Percentiles rank a stretch among this genome's conserved stretches.
Evolutionary conservation across 169 alveolate genomes (phyloP).

Genomic region (Eimeria necatrix): DNA sequence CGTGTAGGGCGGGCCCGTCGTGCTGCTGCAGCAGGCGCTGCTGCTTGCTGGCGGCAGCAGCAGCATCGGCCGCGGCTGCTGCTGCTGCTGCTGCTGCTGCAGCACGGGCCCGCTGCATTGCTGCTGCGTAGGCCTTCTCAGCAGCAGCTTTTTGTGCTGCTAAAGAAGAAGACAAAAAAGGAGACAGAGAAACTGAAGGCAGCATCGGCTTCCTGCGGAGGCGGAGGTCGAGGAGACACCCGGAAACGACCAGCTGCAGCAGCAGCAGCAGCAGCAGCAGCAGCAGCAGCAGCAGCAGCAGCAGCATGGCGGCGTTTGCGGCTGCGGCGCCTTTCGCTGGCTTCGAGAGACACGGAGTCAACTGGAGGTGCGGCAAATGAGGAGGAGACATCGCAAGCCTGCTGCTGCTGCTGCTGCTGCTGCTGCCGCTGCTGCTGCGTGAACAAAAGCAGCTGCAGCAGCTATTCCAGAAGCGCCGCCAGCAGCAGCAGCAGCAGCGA

Average conservation of each 20-base stretch:
- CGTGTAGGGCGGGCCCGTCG: background rate
- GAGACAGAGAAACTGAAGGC: background rate
- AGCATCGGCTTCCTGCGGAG: too few species aligned
- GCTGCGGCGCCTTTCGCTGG: too few species aligned
- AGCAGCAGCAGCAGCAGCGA: too few species aligned
- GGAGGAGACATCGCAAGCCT: background rate
- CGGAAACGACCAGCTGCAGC: background rate
- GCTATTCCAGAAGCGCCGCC: too few species aligned
- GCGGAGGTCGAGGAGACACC: conserved; percentile 1
- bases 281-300: background rate
- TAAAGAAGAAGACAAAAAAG: conserved; percentile 1
- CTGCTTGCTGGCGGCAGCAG: background rate
- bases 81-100: background rate
- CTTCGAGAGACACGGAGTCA: conserved; percentile 4
- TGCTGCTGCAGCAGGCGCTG: conserved; percentile 22
- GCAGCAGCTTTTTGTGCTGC: background rate
- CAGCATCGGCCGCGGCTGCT: background rate
- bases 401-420: too few species aligned
- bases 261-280: background rate
- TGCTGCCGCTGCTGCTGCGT: too few species aligned
- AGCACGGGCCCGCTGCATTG: background rate
- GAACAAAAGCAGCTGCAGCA: too few species aligned
- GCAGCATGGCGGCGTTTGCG: too few species aligned
- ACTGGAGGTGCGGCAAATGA: background rate
- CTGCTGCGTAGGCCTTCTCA: background rate